A percentile compares a stretch with the other conserved stretches of the same genome.
Evolutionary conservation across 169 alveolate genomes (phyloP).

Genomic region (Fabrea salina): DNA sequence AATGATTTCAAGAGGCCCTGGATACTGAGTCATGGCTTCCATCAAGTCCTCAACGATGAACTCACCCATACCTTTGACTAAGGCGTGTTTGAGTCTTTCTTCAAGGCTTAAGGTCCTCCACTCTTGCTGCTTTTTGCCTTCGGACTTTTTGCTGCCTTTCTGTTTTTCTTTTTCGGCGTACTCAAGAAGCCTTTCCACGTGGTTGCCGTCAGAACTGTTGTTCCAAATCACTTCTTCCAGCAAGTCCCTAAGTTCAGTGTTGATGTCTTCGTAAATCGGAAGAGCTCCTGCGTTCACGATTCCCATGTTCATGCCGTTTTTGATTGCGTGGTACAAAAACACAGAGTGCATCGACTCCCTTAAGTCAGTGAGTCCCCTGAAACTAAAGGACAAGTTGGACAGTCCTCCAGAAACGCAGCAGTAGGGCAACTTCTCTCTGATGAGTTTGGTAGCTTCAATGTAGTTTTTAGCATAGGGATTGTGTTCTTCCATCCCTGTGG

Average conservation of each 20-base stretch:
- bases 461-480: constrained; percentile 62
- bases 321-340: constrained; percentile 66
- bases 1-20: constrained; percentile 60
- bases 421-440: constrained; percentile 40
- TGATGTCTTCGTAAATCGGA: constrained; percentile 67
- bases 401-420: constrained; percentile 56
- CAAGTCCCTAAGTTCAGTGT: constrained; percentile 40
- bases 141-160: constrained; percentile 26
- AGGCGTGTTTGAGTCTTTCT: constrained; percentile 54
- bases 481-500: constrained; percentile 81
- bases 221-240: constrained; percentile 61
- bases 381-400: constrained; percentile 71
- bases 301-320: constrained; percentile 71
- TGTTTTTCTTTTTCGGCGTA: constrained; percentile 47
- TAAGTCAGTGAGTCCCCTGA: constrained; percentile 67
- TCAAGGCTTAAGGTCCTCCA: constrained; percentile 49
- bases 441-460: constrained; percentile 57
- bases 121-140: constrained; percentile 41
- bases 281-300: constrained; percentile 77
- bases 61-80: constrained; percentile 74
- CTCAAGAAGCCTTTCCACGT: constrained; percentile 37
- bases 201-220: constrained; percentile 42
- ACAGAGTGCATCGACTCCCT: constrained; percentile 78
- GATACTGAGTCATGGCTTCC: constrained; percentile 57
- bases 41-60: constrained; percentile 61